Evolutionary conservation across 768 basidiomycete genomes (phyloP).

Genomic region (Leucocoprinus birnbaumii): DNA sequence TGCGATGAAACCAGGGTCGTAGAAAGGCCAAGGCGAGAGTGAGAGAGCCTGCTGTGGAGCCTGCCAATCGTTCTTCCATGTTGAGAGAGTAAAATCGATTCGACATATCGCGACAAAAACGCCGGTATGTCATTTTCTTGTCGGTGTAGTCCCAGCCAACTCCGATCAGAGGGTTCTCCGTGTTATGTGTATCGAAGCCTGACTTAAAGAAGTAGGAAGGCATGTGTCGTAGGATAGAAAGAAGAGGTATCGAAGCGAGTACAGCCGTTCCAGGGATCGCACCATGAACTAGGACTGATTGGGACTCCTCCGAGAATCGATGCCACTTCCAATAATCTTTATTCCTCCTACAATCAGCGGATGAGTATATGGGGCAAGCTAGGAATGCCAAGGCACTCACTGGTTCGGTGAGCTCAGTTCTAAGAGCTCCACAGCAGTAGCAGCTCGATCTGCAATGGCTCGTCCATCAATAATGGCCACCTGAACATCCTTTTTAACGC

Average conservation of each 20-base stretch:
- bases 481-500: conserved; percentile 72
- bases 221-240: conserved; percentile 59
- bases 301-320: conserved; percentile 70
- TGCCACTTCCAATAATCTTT: conserved; percentile 75
- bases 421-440: conserved; percentile 65
- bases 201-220: conserved; percentile 64
- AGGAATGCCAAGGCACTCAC: conserved; percentile 36
- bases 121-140: conserved; percentile 59
- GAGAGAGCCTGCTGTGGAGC: conserved; percentile 66
- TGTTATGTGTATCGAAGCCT: conserved; percentile 20
- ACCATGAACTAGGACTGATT: conserved; percentile 70
- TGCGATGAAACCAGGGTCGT: conserved; percentile 64
- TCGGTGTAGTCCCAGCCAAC: conserved; percentile 55
- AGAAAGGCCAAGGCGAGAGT: conserved; percentile 66
- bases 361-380: conserved; percentile 8
- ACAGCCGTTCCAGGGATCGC: conserved; percentile 65
- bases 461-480: conserved; percentile 77
- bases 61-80: conserved; percentile 54
- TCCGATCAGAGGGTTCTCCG: conserved; percentile 29
- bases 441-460: conserved; percentile 51
- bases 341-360: conserved; percentile 42
- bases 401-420: conserved; percentile 47
- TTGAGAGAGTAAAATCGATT: conserved; percentile 56
- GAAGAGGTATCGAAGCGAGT: conserved; percentile 66
- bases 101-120: conserved; percentile 71